Evolutionary conservation across 2,329 filamentous ascomycete species (phyloP).

Genomic region (Colletotrichum costaricense): DNA sequence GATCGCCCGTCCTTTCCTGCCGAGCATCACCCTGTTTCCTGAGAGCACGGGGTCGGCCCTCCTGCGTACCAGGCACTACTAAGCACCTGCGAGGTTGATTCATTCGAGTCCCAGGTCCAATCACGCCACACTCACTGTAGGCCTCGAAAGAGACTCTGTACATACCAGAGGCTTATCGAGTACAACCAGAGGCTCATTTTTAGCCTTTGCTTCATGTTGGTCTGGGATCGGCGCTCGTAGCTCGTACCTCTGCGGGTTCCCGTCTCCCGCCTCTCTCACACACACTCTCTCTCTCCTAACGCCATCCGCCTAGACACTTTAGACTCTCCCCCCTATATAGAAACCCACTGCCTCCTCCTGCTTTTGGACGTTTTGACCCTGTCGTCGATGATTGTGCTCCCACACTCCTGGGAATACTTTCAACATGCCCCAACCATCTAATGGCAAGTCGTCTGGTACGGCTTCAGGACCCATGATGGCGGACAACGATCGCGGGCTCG

Average conservation of each 20-base stretch:
- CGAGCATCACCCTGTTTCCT: constrained; percentile 30
- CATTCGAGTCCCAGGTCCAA: constrained; percentile 12
- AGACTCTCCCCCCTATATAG: constrained; percentile 37
- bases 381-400: constrained; percentile 28
- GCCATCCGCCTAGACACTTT: constrained; percentile 25
- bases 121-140: constrained; percentile 13
- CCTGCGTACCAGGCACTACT: constrained; percentile 1
- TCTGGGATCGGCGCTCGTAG: constrained; percentile 35
- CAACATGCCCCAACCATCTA: constrained; percentile 45
- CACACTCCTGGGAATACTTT: constrained; percentile 34
- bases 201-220: constrained; percentile 38
- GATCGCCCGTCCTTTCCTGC: constrained; percentile 15
- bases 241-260: constrained; percentile 29
- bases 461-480: constrained; percentile 36
- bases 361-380: constrained; percentile 7
- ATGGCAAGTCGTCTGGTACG: constrained; percentile 48
- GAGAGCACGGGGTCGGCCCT: constrained; percentile 9
- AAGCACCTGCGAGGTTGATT: constrained; percentile 22
- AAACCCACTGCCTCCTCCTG: constrained; percentile 32
- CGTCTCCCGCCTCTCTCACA: constrained; percentile 8
- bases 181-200: constrained; percentile 17
- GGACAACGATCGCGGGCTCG: constrained; percentile 42
- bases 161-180: constrained; percentile 6
- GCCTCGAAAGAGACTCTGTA: constrained; percentile 2
- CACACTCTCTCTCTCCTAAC: not conserved